These are phyloP conservation scores for Boletus rubescentipes DNA, from an alignment of 768 basidiomycete genomes.

Conservation along the genomic window DNA sequence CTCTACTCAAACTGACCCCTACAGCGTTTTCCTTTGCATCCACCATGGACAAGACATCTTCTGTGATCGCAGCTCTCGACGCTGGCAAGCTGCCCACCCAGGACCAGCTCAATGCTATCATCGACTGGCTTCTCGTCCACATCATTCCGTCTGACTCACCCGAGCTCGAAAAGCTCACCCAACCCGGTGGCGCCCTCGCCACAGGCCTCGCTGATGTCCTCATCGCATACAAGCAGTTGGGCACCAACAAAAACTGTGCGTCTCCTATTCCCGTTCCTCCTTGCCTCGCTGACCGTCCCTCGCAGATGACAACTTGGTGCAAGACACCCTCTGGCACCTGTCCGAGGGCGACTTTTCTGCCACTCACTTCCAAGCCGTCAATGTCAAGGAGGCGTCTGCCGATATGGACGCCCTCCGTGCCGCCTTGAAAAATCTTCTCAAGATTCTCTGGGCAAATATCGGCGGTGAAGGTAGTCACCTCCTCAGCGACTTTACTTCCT, in stretches of 20 bases:
- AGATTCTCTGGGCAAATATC: slow-evolving; percentile 52
- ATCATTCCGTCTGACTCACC: slow-evolving; percentile 45
- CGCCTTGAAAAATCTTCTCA: slow-evolving; percentile 50
- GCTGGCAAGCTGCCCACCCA: slow-evolving; percentile 72
- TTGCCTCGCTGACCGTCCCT: neutral
- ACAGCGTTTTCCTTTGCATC: neutral
- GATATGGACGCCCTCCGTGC: slow-evolving; percentile 52
- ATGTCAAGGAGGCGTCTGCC: slow-evolving; percentile 44
- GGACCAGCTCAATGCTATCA: slow-evolving; percentile 49
- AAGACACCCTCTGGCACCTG: slow-evolving; percentile 66
- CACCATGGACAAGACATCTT: slow-evolving; percentile 63
- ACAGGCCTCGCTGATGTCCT: slow-evolving; percentile 51
- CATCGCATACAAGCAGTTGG: slow-evolving; percentile 55
- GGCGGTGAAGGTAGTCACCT: slow-evolving; percentile 53
- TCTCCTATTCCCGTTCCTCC: neutral
- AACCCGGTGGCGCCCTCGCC: slow-evolving; percentile 54
- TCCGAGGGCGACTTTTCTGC: slow-evolving; percentile 49
- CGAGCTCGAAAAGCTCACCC: slow-evolving; percentile 44
- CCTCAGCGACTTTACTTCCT: slow-evolving; percentile 62
- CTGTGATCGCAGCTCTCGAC: slow-evolving; percentile 63
- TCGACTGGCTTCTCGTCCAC: slow-evolving; percentile 55
- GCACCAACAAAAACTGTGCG: slow-evolving; percentile 56
- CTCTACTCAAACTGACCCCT: neutral
- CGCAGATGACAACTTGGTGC: slow-evolving; percentile 62
- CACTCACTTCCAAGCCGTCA: slow-evolving; percentile 36